phyloP scores from a whole-genome alignment of 768 basidiomycete species.

The Hygrocybe punicea region DNA sequence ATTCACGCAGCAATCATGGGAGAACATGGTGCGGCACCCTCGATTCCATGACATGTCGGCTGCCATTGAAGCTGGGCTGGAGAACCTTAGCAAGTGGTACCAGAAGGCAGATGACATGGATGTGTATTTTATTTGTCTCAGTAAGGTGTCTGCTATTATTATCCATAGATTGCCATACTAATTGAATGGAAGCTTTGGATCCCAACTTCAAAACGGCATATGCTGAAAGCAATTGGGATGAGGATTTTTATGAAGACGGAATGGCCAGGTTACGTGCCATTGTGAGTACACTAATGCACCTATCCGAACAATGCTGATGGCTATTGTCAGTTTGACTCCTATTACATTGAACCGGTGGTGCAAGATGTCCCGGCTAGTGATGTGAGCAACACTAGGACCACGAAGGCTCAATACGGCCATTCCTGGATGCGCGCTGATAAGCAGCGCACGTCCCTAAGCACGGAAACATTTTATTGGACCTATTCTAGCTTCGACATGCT shows the following conservation, averaged over 20 bases:
- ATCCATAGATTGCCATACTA: neutral
- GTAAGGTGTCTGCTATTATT: neutral
- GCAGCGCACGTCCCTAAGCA: no score
- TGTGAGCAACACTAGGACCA: neutral
- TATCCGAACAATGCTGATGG: neutral
- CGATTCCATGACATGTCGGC: slow-evolving; percentile 2
- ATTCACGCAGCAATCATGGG: slow-evolving; percentile 12
- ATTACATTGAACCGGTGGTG: neutral
- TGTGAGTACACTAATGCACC: neutral
- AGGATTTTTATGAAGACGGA: neutral
- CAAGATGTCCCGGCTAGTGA: neutral
- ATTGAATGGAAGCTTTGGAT: slow-evolving; percentile 4
- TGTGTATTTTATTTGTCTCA: slow-evolving; percentile 13
- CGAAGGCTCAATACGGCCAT: neutral
- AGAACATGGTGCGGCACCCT: slow-evolving; percentile 7
- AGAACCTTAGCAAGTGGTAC: slow-evolving; percentile 14
- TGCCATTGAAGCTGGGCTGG: slow-evolving; percentile 9
- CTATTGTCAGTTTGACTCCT: neutral
- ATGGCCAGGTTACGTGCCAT: neutral
- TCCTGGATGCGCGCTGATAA: neutral
- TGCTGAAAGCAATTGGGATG: slow-evolving; percentile 2
- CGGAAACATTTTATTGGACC: no score
- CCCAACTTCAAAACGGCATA: slow-evolving; percentile 11
- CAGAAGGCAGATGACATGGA: neutral
- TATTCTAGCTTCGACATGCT: no score